Evolutionary conservation across 129 eudicot species (phyloP).

Genomic region (Helianthus tuberosus): DNA sequence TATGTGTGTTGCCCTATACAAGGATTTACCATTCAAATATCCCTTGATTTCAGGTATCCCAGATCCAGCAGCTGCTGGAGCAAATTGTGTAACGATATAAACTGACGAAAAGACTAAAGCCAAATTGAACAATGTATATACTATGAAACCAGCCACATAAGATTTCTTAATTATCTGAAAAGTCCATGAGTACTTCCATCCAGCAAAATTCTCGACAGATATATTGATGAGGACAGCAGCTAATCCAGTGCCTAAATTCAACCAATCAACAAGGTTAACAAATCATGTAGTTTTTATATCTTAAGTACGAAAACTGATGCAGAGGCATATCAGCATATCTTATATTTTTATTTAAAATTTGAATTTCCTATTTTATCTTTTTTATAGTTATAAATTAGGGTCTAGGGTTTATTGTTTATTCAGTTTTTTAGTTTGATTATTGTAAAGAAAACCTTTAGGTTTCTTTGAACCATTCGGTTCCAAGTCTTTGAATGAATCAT

Average conservation of each 20-base stretch:
- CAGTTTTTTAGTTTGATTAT: too few species aligned
- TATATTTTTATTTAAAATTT: too few species aligned
- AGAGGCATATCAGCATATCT: too few species aligned
- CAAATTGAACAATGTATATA: conserved; percentile 75
- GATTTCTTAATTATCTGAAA: conserved; percentile 79
- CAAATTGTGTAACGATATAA: conserved; percentile 80
- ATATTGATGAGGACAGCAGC: conserved; percentile 97
- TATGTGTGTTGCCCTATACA: background rate
- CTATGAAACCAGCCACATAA: conserved; percentile 79
- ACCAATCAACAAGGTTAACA: conserved; percentile 14
- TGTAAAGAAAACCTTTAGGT: too few species aligned
- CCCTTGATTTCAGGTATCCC: conserved; percentile 99
- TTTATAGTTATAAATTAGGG: too few species aligned
- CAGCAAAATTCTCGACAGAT: conserved; percentile 99
- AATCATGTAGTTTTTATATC: conserved; percentile 8
- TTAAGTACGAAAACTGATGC: background rate
- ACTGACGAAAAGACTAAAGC: conserved; percentile 91
- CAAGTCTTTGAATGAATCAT: too few species aligned
- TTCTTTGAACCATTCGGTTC: too few species aligned
- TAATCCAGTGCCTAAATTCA: conserved; percentile 77
- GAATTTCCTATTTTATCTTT: too few species aligned
- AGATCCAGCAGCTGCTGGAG: conserved; percentile 99
- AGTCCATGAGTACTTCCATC: conserved; percentile 91
- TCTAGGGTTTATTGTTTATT: too few species aligned
- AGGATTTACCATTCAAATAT: conserved; percentile 79